phyloP scores from a whole-genome alignment of 257 asterid genomes.

The Gentiana macrophylla region DNA sequence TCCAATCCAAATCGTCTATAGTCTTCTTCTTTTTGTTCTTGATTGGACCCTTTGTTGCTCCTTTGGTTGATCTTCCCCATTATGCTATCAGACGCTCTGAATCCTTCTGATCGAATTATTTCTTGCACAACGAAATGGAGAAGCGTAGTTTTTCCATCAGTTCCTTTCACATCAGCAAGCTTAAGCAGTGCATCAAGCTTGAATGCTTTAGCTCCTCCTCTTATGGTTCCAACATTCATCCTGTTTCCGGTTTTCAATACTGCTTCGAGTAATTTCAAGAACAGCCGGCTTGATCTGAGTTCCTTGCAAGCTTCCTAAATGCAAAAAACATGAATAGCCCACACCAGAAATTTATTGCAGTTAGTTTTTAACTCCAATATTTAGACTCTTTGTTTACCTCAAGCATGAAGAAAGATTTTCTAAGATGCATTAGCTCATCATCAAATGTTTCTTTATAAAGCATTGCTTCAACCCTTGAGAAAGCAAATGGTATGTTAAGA shows the following conservation, averaged over 20 bases:
- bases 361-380: neutral
- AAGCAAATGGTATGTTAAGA: constrained; percentile 71
- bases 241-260: constrained; percentile 92
- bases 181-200: constrained; percentile 89
- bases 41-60: constrained; percentile 17
- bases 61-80: constrained; percentile 75
- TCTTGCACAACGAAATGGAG: constrained; percentile 97
- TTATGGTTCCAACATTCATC: constrained; percentile 81
- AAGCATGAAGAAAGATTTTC: constrained; percentile 75
- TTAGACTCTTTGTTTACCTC: constrained; percentile 35
- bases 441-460: constrained; percentile 76
- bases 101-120: constrained; percentile 78
- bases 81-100: constrained; percentile 78
- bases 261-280: constrained; percentile 83
- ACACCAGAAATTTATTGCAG: neutral
- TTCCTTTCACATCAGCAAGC: constrained; percentile 84
- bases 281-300: constrained; percentile 82
- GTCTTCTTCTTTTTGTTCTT: constrained; percentile 56
- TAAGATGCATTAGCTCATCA: constrained; percentile 77
- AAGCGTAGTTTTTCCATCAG: constrained; percentile 84
- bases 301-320: constrained; percentile 88
- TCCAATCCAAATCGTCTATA: constrained; percentile 82
- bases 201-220: constrained; percentile 96
- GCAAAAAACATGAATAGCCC: neutral
- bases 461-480: constrained; percentile 79